phyloP scores from a whole-genome alignment of 1,284 basidiomycete species.

The Caloboletus firmus region DNA sequence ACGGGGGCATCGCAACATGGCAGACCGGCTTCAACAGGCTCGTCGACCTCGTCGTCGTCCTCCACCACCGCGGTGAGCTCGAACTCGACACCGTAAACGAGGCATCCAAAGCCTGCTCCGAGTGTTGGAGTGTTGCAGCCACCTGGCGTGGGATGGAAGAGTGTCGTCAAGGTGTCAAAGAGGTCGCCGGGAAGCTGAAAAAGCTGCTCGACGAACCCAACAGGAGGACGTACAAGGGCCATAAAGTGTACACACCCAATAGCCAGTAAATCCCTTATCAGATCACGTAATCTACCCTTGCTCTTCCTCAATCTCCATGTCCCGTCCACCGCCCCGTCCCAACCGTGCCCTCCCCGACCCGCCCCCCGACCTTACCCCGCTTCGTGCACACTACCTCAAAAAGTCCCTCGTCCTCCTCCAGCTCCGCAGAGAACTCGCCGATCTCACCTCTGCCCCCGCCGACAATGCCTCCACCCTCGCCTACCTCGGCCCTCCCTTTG shows the following conservation, averaged over 20 bases:
- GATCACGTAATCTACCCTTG: constrained; percentile 25
- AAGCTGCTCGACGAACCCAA: constrained; percentile 60
- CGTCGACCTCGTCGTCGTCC: constrained; percentile 66
- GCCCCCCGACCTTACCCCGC: constrained; percentile 58
- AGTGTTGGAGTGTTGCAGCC: constrained; percentile 73
- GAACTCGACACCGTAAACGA: constrained; percentile 70
- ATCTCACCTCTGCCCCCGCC: constrained; percentile 55
- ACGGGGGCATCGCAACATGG: constrained; percentile 60
- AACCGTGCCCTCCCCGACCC: constrained; percentile 7
- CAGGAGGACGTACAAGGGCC: constrained; percentile 64
- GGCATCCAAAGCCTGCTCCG: constrained; percentile 74
- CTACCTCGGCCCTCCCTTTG: constrained; percentile 84
- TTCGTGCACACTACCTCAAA: constrained; percentile 94
- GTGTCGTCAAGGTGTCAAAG: constrained; percentile 56
- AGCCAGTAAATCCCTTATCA: constrained; percentile 13
- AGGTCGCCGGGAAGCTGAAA: constrained; percentile 61
- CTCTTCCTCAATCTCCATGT: neutral
- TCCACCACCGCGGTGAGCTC: constrained; percentile 62
- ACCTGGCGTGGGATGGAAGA: constrained; percentile 66
- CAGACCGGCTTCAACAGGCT: constrained; percentile 62
- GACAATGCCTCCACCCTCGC: constrained; percentile 72
- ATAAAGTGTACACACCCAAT: constrained; percentile 59
- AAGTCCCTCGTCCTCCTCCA: constrained; percentile 90
- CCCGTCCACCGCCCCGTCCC: constrained; percentile 15
- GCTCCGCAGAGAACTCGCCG: constrained; percentile 73